Base-by-base conservation (phyloP, 495 filamentous ascomycete species). In the Penicillium malachiteum region DNA sequence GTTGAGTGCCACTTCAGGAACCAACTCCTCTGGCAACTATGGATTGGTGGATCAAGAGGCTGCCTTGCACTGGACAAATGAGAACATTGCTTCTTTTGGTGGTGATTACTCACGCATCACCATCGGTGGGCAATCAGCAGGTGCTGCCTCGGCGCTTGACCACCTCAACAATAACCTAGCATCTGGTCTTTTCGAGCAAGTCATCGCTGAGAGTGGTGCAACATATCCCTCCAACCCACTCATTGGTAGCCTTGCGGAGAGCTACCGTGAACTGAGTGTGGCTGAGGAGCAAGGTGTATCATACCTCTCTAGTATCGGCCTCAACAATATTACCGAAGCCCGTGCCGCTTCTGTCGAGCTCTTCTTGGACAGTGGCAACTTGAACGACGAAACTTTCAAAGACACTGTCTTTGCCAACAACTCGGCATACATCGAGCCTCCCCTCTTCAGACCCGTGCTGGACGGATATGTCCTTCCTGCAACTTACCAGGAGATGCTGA, bases 61-160 rank as follows among this genome's bases (percentile, higher is more conserved):
- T 35, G 32, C 33, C 2, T 38, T 50, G 17, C 33, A 50, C 17
- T 50, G 48, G 48, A 38, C 35, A 26, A 35, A 50, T 17, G 35
- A 50, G 21, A 50, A 38, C 33, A 50, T 50, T 31, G 33, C 48
- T 35, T 16, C 48, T 18, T 50, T 50, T 39, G 48, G 48, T 16
- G 48, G 48, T 50, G 48, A 50, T 21, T 21, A 21, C 10, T 12
- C 17, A 12, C 42, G 42, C 7, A 44, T 44, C 18, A 44, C 42
- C 3, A 18, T 44, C 5, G 42, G 42, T 44, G 42, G 42, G 18
- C 42, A 44, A 12, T 44, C 42, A 11, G 21, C 42, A 12, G 42
- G 42, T 10, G 42, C 42, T 44, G 42, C 42, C 8, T 44, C 42
- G 7, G 42, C 26, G 42, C 18, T 44, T 5, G 42, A 44, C 13